These are phyloP conservation scores for Cryptococcus floricola DNA, from an alignment of 1,284 basidiomycete species.

Conservation along the genomic window DNA sequence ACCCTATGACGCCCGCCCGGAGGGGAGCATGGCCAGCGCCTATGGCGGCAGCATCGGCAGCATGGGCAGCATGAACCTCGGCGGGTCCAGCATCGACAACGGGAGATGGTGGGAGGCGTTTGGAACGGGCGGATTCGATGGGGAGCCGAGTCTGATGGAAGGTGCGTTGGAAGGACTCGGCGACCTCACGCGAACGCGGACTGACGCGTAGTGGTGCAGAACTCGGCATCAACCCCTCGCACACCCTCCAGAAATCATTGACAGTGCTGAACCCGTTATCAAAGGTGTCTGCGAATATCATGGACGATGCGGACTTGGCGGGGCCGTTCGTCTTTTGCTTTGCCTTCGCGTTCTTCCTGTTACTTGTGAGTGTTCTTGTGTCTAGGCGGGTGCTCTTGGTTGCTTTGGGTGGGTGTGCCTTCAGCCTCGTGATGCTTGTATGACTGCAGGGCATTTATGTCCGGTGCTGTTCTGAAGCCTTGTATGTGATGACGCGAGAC, in stretches of 20 bases:
- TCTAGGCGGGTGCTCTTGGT: no score
- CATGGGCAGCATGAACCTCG: constrained; percentile 26
- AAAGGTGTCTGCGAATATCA: constrained; percentile 85
- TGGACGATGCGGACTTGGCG: constrained; percentile 98
- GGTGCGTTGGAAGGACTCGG: constrained; percentile 55
- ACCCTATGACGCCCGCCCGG: constrained; percentile 28
- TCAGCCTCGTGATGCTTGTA: neutral
- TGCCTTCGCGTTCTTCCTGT: constrained; percentile 84
- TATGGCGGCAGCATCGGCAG: constrained; percentile 26
- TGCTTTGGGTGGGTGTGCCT: neutral
- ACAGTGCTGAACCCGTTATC: constrained; percentile 92
- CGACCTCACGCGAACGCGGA: neutral
- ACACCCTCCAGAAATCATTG: constrained; percentile 89
- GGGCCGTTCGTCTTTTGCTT: constrained; percentile 91
- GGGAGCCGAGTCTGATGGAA: constrained; percentile 86
- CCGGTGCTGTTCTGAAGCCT: no score
- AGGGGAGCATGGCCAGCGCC: constrained; percentile 4
- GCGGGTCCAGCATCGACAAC: constrained; percentile 61
- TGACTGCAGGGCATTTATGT: no score
- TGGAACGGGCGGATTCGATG: constrained; percentile 90
- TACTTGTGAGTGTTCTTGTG: constrained; percentile 62
- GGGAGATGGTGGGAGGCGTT: constrained; percentile 92
- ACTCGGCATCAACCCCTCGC: constrained; percentile 94
- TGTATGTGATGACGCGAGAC: no score
- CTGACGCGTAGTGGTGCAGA: constrained; percentile 55